phyloP scores from a whole-genome alignment of 2,329 filamentous ascomycete genomes.

The Botrytis elliptica region DNA sequence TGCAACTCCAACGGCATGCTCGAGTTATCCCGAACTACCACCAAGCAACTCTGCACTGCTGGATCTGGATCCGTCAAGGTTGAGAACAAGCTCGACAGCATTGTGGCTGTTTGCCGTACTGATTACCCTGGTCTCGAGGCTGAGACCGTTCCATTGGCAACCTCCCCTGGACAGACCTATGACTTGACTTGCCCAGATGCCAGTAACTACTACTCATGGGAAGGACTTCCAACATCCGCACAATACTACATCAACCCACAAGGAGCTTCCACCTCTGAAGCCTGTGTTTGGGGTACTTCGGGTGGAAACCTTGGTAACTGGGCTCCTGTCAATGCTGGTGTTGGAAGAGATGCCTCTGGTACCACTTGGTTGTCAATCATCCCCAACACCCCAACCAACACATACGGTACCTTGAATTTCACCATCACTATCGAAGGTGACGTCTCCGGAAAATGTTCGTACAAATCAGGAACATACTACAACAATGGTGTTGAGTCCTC shows the following conservation, averaged over 20 bases:
- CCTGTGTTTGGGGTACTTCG: conserved; percentile 73
- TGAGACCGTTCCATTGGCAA: conserved; percentile 76
- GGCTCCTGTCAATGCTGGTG: conserved; percentile 82
- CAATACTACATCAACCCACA: conserved; percentile 96
- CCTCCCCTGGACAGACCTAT: conserved; percentile 57
- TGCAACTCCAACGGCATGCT: conserved; percentile 75
- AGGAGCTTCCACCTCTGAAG: conserved; percentile 63
- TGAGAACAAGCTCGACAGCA: conserved; percentile 67
- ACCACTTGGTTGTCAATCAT: conserved; percentile 80
- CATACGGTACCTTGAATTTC: conserved; percentile 65
- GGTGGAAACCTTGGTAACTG: conserved; percentile 70
- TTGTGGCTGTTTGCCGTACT: conserved; percentile 82
- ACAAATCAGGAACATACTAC: conserved; percentile 35
- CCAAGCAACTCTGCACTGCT: conserved; percentile 69
- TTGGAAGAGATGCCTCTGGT: conserved; percentile 64
- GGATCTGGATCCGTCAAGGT: conserved; percentile 69
- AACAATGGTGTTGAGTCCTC: conserved; percentile 33
- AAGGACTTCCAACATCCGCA: conserved; percentile 72
- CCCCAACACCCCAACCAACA: conserved; percentile 75
- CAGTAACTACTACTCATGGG: conserved; percentile 75
- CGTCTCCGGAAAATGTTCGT: conserved; percentile 36
- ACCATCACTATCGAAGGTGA: conserved; percentile 72
- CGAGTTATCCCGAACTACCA: conserved; percentile 68
- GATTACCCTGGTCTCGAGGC: conserved; percentile 92
- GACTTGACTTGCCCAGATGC: conserved; percentile 71